phyloP scores from a whole-genome alignment of 1,284 basidiomycete species.

The Apiotrichum domesticum region DNA sequence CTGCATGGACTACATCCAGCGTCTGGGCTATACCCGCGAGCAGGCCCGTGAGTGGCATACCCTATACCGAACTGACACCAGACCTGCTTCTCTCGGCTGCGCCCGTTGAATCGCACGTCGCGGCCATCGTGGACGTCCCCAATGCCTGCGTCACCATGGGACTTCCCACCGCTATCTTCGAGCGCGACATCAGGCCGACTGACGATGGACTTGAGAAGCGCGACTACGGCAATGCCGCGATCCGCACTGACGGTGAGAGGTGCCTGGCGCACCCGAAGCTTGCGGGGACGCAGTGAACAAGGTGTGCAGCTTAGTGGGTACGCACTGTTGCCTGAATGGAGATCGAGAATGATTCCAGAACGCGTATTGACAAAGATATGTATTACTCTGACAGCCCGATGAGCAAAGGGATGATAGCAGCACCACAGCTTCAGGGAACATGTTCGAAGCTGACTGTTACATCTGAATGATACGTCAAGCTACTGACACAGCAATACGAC shows the following conservation, averaged over 20 bases:
- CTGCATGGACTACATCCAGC: slow-evolving; percentile 61
- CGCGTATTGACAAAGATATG: too few species aligned
- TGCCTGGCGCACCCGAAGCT: slow-evolving; percentile 2
- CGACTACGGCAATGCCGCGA: slow-evolving; percentile 60
- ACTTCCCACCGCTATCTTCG: slow-evolving; percentile 65
- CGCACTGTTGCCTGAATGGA: too few species aligned
- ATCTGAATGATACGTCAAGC: too few species aligned
- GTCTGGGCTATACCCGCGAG: slow-evolving; percentile 48
- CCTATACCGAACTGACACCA: slow-evolving; percentile 16
- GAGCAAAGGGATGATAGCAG: too few species aligned
- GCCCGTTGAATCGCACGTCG: slow-evolving; percentile 64
- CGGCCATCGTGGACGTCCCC: slow-evolving; percentile 66
- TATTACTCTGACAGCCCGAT: too few species aligned
- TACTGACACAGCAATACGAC: too few species aligned
- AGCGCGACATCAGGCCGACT: slow-evolving; percentile 63
- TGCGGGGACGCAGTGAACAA: too few species aligned
- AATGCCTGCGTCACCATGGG: slow-evolving; percentile 70
- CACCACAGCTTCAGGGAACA: too few species aligned
- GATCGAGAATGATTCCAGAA: too few species aligned
- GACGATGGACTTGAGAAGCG: slow-evolving; percentile 56
- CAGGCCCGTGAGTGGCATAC: slow-evolving; percentile 54
- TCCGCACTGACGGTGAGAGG: slow-evolving; percentile 56
- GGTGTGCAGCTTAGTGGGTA: too few species aligned
- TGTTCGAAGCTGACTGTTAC: too few species aligned
- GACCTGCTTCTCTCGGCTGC: slow-evolving; percentile 69